These are phyloP conservation scores for Ceratocystis variospora DNA, from an alignment of 2,329 filamentous ascomycete species.

Conservation along the genomic window DNA sequence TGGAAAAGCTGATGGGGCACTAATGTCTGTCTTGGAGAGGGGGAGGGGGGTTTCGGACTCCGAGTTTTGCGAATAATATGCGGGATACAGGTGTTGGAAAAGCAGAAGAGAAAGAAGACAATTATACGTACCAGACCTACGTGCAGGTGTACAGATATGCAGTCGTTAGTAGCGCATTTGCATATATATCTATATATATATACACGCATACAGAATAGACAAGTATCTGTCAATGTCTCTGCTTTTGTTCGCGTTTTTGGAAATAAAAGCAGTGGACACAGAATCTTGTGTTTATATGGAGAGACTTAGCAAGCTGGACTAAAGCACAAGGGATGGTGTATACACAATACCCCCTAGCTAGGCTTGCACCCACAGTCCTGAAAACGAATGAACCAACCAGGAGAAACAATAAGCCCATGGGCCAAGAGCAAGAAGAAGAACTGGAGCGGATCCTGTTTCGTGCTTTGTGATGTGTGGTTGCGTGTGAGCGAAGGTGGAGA, in stretches of 20 bases:
- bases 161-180: not conserved
- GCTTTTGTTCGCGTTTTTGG: not conserved
- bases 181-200: not conserved
- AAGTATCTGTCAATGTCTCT: not conserved
- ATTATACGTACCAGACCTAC: not conserved
- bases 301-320: not conserved
- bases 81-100: not conserved
- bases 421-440: not conserved
- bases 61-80: not conserved
- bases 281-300: not conserved
- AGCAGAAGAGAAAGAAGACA: not conserved
- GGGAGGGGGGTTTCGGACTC: not conserved
- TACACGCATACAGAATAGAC: not conserved
- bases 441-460: not conserved
- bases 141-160: not conserved
- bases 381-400: not conserved
- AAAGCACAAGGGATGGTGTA: not conserved
- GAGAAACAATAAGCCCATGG: constrained; percentile 4
- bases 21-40: not conserved
- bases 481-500: not conserved
- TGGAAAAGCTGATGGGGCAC: not conserved
- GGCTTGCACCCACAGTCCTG: not conserved
- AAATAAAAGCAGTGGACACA: not conserved
- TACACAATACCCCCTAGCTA: not conserved
- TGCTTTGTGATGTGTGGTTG: not conserved